Evolutionary conservation across 306 rosid species (phyloP), one percentile per base, ranked within the genome.

Genomic region (Rosa multiflora): DNA sequence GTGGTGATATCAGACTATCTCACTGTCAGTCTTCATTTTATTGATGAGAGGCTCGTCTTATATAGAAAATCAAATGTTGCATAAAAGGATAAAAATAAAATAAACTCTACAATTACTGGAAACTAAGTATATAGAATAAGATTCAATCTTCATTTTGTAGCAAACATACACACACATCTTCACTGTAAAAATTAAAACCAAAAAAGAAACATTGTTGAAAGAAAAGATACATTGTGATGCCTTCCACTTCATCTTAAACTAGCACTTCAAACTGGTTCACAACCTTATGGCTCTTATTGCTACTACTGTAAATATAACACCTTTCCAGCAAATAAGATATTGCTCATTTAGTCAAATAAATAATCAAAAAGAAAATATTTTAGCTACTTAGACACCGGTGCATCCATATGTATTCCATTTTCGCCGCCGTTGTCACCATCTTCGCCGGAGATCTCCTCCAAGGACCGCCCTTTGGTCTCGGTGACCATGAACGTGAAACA

Each of bases 371-470:
- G 42, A 37, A 55, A 26, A 55, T 21, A 9, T 12, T 56, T 56
- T 7, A 11, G 63, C 5, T 75, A 29, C 71, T 52, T 47, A 67
- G 53, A 1, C 21, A 4, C 44, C 29, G 3, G 74, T 39, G 47
- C 47, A 44, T 44, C 47, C 77, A 58, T 67, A 18, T 72, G 78
- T 23, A 47, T 55, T 52, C 67, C 94, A 15, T 48, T 66, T 3
- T 37, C 47, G 5, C 56, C 56, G 39, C 37, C 67, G 0, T 26
- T 61, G 4, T 78, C 78, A 0, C 83, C 90, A n/a, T 91, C 97
- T 73, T 91, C 98, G 0, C 93, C 98, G 0, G 91, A 93, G 10
- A 93, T 93, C 82, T 93, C 97, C 75, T 93, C 98, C 87, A 91
- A 21, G 0, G 97, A 91, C 26, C 93, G 51, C 0, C 98, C 98